Base-by-base conservation (phyloP, 805 yeast genomes). In the Blastobotrys terrestris region DNA sequence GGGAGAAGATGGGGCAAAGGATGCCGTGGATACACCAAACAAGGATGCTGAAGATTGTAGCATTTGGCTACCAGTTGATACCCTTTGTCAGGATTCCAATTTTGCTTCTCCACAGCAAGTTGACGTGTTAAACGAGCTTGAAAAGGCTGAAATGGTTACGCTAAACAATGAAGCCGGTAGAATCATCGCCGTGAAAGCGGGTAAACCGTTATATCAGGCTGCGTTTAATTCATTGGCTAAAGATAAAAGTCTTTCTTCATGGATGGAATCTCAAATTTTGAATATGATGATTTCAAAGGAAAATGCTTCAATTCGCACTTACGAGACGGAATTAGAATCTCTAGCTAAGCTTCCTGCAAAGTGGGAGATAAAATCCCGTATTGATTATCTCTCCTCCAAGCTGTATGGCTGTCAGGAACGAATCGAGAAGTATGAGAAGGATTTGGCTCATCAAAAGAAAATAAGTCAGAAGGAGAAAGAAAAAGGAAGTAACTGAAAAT, bases 131-230 rank as follows among this genome's bases (percentile, higher is more conserved):
- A 69, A 81, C 3, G 83, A 84, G 2, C 74, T 94, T 62, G 98
- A 92, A 64, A 85, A 83, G 63, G 78, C 81, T 39, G 97, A 91
- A 46, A 69, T 94, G 61, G 77, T 94, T 42, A 70, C 84, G 1
- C 77, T 89, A 51, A 72, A 78, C n/a, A 77, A 89, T 55, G 86
- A 84, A 43, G 84, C 87, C 57, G 98, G 97, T 15, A 77, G 88
- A 22, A 69, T 87, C 18, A 71, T 74, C 45, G 77, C 77, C 4
- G 78, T 94, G 16, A 68, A 71, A 18, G 88, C 96, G 1, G 95
- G 96, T 0, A 83, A 90, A 61, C 98, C 99, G 2, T 71, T 94
- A 19, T 90, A 74, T 67, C 76, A 77, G 53, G 87, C 91, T 0
- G 96, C 98, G 0, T 94, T 92, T 70, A 62, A 73, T 53, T 77